phyloP scores from a whole-genome alignment of 257 asterid genomes.

The Solanum arcanum region DNA sequence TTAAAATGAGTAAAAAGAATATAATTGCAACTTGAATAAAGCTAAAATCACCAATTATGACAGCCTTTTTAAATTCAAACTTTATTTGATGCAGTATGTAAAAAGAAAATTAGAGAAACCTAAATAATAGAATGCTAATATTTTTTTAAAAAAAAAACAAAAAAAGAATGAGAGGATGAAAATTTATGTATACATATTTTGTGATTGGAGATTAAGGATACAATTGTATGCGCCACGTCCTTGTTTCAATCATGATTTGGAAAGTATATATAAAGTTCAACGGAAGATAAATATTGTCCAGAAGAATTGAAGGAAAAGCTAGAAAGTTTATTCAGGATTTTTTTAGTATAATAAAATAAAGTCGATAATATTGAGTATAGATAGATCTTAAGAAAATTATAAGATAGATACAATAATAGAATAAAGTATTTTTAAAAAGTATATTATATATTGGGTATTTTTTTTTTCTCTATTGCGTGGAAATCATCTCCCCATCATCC shows the following conservation, averaged over 20 bases:
- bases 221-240: neutral
- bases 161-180: neutral
- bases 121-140: neutral
- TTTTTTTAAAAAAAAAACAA: fast-evolving
- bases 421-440: neutral
- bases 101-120: neutral
- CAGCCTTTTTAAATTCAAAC: neutral
- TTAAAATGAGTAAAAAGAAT: neutral
- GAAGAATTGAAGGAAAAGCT: neutral
- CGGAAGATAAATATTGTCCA: neutral
- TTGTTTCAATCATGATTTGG: neutral
- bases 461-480: too few species aligned
- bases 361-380: neutral
- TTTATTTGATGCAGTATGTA: neutral
- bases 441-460: neutral
- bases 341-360: neutral
- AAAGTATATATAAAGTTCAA: neutral
- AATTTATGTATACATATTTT: neutral
- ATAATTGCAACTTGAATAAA: neutral
- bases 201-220: neutral
- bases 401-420: neutral
- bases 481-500: neutral
- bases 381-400: neutral
- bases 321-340: neutral
- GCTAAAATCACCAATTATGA: neutral